A percentile compares a stretch with the other conserved stretches of the same genome.
phyloP scores from a whole-genome alignment of 2,329 filamentous ascomycete species.

The Talaromyces sp. region DNA sequence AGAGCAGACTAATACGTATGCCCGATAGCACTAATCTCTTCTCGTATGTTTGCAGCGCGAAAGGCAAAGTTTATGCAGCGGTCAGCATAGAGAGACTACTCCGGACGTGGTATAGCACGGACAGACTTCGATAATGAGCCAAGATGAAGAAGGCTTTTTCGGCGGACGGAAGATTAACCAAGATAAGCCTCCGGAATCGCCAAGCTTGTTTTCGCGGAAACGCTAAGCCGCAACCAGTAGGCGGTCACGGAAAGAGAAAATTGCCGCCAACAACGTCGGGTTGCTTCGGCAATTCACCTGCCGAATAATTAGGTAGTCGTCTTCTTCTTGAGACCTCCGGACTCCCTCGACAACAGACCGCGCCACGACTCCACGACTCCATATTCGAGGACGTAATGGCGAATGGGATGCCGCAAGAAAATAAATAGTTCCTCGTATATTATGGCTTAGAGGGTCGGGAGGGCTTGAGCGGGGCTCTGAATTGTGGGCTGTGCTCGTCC shows the following conservation, averaged over 20 bases:
- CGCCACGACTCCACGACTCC: neutral
- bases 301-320: neutral
- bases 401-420: neutral
- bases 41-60: neutral
- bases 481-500: neutral
- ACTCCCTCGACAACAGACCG: neutral
- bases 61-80: neutral
- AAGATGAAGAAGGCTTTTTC: too few relatives aligned
- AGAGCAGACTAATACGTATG: neutral
- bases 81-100: too few relatives aligned
- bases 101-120: too few relatives aligned
- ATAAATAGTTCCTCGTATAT: neutral
- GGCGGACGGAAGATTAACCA: neutral
- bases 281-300: neutral
- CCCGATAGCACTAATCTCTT: neutral
- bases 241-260: neutral
- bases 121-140: too few relatives aligned
- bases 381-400: neutral
- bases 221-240: neutral
- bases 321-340: neutral
- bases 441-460: neutral
- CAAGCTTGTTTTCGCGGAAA: neutral
- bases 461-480: neutral
- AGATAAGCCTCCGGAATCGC: neutral
- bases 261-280: neutral